These are phyloP conservation scores for Lachancea kluyveri DNA, from an alignment of 805 yeast species.

Conservation along the genomic window DNA sequence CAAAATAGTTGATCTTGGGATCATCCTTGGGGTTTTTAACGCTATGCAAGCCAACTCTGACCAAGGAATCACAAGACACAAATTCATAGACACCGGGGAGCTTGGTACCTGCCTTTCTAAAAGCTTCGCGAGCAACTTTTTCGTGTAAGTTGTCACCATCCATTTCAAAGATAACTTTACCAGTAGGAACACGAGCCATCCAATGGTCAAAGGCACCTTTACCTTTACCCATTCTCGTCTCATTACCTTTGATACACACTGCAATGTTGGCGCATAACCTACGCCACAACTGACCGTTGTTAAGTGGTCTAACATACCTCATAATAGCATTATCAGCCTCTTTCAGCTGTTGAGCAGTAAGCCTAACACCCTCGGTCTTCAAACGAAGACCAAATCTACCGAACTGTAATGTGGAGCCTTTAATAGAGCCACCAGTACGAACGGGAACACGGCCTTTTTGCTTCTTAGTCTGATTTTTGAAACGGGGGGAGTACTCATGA, in stretches of 20 bases:
- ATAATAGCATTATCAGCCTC: conserved; percentile 86
- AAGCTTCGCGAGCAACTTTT: conserved; percentile 82
- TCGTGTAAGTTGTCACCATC: conserved; percentile 73
- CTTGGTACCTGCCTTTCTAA: conserved; percentile 84
- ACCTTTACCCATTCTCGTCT: conserved; percentile 99
- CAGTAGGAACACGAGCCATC: conserved; percentile 95
- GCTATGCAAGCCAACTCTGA: conserved; percentile 64
- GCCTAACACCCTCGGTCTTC: conserved; percentile 78
- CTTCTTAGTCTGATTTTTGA: conserved; percentile 56
- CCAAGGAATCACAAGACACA: conserved; percentile 53
- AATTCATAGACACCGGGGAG: conserved; percentile 91
- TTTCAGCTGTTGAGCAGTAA: conserved; percentile 80
- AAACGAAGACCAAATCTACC: conserved; percentile 86
- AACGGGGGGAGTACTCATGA: conserved; percentile 77
- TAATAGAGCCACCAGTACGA: conserved; percentile 88
- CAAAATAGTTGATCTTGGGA: conserved; percentile 45
- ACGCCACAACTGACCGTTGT: conserved; percentile 61
- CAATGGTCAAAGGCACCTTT: conserved; percentile 97
- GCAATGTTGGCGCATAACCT: conserved; percentile 81
- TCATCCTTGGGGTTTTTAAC: conserved; percentile 38
- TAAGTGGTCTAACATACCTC: conserved; percentile 73
- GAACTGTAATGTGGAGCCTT: conserved; percentile 75
- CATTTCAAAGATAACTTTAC: conserved; percentile 85
- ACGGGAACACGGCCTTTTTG: conserved; percentile 94
- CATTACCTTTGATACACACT: conserved; percentile 94